A percentile compares a stretch with the other conserved stretches of the same genome.
phyloP scores from a whole-genome alignment of 352 stramenopile genomes.

The Globisporangium heterothallicum region DNA sequence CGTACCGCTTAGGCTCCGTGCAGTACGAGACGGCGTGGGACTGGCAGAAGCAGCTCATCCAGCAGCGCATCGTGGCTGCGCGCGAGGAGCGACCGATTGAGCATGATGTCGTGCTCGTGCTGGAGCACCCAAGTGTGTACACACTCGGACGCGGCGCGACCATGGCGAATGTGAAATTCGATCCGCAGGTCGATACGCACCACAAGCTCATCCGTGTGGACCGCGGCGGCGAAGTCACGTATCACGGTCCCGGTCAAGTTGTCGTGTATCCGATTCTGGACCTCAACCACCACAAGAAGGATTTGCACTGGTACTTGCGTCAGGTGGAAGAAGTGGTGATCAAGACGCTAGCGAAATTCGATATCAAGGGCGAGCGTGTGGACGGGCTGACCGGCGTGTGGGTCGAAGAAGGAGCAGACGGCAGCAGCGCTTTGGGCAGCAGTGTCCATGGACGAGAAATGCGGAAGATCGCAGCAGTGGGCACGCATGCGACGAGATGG shows the following conservation, averaged over 20 bases:
- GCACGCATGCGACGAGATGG: conserved; percentile 94
- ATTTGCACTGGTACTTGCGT: conserved; percentile 97
- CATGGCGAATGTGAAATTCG: conserved; percentile 58
- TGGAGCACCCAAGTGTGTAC: conserved; percentile 95
- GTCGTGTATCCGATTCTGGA: conserved; percentile 98
- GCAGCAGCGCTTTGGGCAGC: conserved; percentile 8
- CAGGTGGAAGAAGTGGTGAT: conserved; percentile 96
- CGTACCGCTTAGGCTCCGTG: conserved; percentile 63
- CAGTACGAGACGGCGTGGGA: conserved; percentile 83
- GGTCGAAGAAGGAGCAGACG: conserved; percentile 80
- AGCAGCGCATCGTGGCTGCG: conserved; percentile 58
- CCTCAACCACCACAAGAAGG: conserved; percentile 90
- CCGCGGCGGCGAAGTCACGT: conserved; percentile 98
- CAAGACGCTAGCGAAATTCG: conserved; percentile 81
- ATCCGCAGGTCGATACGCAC: conserved; percentile 38
- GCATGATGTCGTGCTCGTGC: conserved; percentile 86
- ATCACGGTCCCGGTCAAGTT: conserved; percentile 97
- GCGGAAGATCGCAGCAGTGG: conserved; percentile 95
- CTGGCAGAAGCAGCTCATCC: conserved; percentile 86
- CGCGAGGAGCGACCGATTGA: conserved; percentile 49
- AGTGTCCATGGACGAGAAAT: conserved; percentile 39
- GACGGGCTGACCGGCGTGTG: conserved; percentile 94
- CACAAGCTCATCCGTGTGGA: conserved; percentile 95
- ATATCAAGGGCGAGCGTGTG: conserved; percentile 86
- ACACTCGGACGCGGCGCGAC: conserved; percentile 92